phyloP scores from a whole-genome alignment of 2,329 filamentous ascomycete genomes.

The Phialemoniopsis sp. region DNA sequence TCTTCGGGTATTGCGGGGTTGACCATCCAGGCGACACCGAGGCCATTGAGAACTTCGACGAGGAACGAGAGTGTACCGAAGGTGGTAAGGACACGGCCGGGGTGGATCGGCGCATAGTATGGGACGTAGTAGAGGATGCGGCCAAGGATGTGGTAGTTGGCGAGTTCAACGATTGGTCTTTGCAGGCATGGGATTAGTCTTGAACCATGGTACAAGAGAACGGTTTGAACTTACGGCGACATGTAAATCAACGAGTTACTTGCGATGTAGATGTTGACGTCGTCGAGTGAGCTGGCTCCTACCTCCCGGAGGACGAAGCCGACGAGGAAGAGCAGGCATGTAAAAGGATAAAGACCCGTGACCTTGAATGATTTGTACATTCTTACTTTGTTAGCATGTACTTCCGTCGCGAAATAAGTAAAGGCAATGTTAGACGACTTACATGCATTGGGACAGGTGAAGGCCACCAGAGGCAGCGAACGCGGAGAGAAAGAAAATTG shows the following conservation, averaged over 20 bases:
- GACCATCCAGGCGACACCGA: constrained; percentile 33
- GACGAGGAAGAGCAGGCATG: constrained; percentile 33
- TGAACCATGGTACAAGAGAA: too few relatives aligned
- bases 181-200: too few relatives aligned
- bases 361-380: constrained; percentile 36
- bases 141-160: constrained; percentile 60
- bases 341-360: too few relatives aligned
- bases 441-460: constrained; percentile 42
- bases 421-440: constrained; percentile 19
- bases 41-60: constrained; percentile 39
- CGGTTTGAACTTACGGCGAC: too few relatives aligned
- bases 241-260: constrained; percentile 31
- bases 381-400: constrained; percentile 15
- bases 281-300: constrained; percentile 32
- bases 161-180: constrained; percentile 56
- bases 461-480: constrained; percentile 29
- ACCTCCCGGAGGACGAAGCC: constrained; percentile 41
- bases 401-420: too few relatives aligned
- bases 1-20: constrained; percentile 24
- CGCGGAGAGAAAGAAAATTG: constrained; percentile 39
- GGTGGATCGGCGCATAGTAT: constrained; percentile 46
- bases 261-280: constrained; percentile 21
- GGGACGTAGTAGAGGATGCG: constrained; percentile 59
- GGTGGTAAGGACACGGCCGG: constrained; percentile 34
- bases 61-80: constrained; percentile 40